These are phyloP conservation scores for Glutinoglossum americanum DNA, from an alignment of 495 filamentous ascomycete genomes.

Conservation along the genomic window DNA sequence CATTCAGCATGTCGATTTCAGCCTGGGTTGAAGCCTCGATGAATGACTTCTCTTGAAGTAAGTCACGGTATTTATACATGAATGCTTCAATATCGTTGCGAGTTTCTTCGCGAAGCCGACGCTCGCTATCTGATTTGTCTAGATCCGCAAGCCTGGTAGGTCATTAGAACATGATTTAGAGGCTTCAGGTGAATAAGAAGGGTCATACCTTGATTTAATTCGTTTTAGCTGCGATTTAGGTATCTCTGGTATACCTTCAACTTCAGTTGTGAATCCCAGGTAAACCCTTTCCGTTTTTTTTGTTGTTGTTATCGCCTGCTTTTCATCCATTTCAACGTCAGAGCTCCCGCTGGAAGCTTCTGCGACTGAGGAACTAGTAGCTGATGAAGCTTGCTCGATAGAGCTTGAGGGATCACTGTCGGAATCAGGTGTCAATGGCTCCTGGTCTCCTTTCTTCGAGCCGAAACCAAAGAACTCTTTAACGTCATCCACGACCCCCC, in stretches of 20 bases:
- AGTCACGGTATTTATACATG: conserved; percentile 73
- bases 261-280: conserved; percentile 37
- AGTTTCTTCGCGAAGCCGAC: conserved; percentile 60
- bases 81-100: conserved; percentile 86
- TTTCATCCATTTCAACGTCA: conserved; percentile 23
- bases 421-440: conserved; percentile 28
- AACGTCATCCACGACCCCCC: conserved; percentile 68
- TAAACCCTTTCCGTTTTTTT: conserved; percentile 52
- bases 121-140: conserved; percentile 58
- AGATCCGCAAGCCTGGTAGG: conserved; percentile 47
- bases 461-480: conserved; percentile 93
- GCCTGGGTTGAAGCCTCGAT: conserved; percentile 40
- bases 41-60: conserved; percentile 56
- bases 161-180: neutral
- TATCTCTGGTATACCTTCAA: conserved; percentile 35
- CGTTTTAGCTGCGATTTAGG: conserved; percentile 36
- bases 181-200: neutral
- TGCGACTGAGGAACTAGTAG: conserved; percentile 25
- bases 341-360: conserved; percentile 16
- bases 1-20: conserved; percentile 37
- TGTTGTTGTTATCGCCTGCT: conserved; percentile 25
- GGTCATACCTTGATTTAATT: conserved; percentile 32
- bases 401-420: conserved; percentile 15
- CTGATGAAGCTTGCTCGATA: conserved; percentile 17
- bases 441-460: conserved; percentile 61